Base-by-base conservation (phyloP, 257 asterid genomes). In the Solanum microdontum region DNA sequence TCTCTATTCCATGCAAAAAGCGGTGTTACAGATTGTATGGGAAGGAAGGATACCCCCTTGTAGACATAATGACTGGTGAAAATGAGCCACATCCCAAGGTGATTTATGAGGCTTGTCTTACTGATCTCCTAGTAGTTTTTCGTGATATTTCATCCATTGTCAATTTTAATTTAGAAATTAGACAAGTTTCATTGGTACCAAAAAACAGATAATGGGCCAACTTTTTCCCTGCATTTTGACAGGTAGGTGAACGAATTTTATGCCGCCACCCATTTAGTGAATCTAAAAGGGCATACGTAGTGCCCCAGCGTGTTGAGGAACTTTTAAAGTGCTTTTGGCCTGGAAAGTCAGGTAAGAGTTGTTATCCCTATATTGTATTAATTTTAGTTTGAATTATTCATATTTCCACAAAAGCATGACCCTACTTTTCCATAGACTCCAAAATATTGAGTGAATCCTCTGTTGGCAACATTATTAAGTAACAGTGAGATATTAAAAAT, bases 1-100 rank as follows among this genome's bases (percentile, higher is more conserved):
- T 97, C 80, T 95, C 98, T 24, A 97, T 97, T 89, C 99, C 99
- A n/a, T 97, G 98, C 94, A 97, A 97, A 88, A 97, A 97, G 84
- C 95, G 98, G 89, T 89, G 98, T 89, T 97, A 90, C 94, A 94
- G 99, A 90, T 89, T 97, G 64, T 95, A 92, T 84, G 99, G 99
- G 77, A 97, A 93, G 90, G 99, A 97, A 93, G 97, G 93, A 51
- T 97, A 94, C 88, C 93, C 99, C 88, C 98, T 97, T 73, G 98
- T 96, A 85, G 99, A 97, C 95, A 93, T 97, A 88, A 96, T 96
- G 92, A 94, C 95, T 0, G 99, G 99, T 86, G 98, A 93, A 90
- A 93, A 93, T 86, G 99, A 97, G 92, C 98, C 98, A 34, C 90
- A 96, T 76, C 99, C 99, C 11, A 95, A 96, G 99, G 99, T 96